Base-by-base conservation (phyloP, 2,329 filamentous ascomycete species). In the Chaetothyriales sp. region DNA sequence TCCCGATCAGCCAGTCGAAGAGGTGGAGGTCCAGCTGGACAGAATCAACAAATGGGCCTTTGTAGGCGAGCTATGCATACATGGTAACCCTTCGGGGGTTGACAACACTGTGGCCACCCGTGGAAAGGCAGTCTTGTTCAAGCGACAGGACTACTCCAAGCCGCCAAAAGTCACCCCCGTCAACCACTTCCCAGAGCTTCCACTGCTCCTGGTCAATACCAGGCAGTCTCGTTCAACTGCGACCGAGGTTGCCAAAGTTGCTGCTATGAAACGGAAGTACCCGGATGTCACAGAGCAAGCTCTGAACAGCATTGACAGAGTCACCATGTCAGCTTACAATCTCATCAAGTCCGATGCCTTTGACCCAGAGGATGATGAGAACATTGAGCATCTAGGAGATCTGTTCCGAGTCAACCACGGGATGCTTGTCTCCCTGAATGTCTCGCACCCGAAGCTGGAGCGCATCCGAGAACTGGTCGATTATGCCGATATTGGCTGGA, bases 21-120 rank as follows among this genome's bases (percentile, higher is more conserved):
- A 98, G 69, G 86, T 86, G n/a, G 81, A 85, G 53, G 69, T 88
- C 44, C 90, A 98, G 65, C 77, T 96, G 26, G 89, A 96, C 70
- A 81, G 90, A 56, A 95, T 98, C 69, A 98, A 98, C 67, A 79
- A 85, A 55, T 98, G 93, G 92, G 89, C 92, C 0, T 96, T 95
- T 66, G 92, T 98, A 0, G 84, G 84, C 20, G 92, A 98, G 66
- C 84, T 96, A 80, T 92, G 88, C 68, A 95, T 96, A 56, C 92
- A 98, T 64, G 92, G 90, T 39, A 96, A 94, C 63, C 92, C 92
- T 0, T 95, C 87, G 0, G 92, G 92, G 0, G 86, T 98, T 44
- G 92, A 98, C 69, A 98, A 98, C 67, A 98, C 92, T 2, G 90
- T 98, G 25, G 78, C 90, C 10, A 85, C 89, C 10, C 86, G 93